Percentiles rank a stretch among this genome's conserved stretches.
These are phyloP conservation scores for Albophoma yamanashiensis DNA, from an alignment of 2,329 filamentous ascomycete genomes.

Conservation along the genomic window DNA sequence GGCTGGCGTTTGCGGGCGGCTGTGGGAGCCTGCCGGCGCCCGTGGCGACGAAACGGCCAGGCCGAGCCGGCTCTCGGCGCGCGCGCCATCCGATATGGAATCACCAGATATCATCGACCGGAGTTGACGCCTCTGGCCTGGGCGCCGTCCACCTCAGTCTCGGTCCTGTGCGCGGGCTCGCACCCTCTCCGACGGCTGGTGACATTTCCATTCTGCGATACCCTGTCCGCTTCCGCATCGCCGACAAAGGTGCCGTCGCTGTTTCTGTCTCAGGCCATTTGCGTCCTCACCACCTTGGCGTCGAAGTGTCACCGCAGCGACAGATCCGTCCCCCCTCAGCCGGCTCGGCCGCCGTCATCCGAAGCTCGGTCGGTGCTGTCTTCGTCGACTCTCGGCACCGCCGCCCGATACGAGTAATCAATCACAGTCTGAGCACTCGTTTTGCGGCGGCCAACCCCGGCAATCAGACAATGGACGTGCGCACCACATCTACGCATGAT, in stretches of 20 bases:
- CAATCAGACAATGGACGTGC: neutral
- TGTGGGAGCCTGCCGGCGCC: neutral
- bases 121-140: neutral
- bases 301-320: neutral
- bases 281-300: neutral
- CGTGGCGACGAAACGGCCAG: neutral
- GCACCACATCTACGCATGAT: neutral
- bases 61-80: neutral
- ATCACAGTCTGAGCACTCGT: neutral
- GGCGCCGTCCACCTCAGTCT: neutral
- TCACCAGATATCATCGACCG: neutral
- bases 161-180: neutral
- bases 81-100: neutral
- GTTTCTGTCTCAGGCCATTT: neutral
- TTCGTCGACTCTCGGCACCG: neutral
- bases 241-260: neutral
- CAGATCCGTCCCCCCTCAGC: neutral
- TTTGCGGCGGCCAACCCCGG: neutral
- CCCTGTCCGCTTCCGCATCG: neutral
- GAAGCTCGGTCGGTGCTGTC: neutral
- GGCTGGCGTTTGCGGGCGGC: neutral
- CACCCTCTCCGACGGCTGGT: neutral
- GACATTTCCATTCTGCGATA: neutral
- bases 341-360: neutral
- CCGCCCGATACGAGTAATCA: neutral